phyloP scores from a whole-genome alignment of 169 alveolate genomes.

The Cryptosporidium sp. region DNA sequence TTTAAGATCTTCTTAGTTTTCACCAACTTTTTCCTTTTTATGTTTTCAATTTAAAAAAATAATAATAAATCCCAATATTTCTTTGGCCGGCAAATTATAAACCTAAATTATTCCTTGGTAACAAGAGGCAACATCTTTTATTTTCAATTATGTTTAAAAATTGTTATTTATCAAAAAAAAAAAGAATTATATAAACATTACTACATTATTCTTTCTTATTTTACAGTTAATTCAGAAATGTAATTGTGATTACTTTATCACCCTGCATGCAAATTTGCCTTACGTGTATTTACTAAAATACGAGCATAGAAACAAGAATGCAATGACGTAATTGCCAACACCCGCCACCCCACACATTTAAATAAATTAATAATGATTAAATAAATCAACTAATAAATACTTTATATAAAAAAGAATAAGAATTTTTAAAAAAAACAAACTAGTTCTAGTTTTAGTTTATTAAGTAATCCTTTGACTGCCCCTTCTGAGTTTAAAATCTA shows the following conservation, averaged over 20 bases:
- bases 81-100: conserved; percentile 2
- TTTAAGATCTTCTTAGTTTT: neutral
- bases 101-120: neutral
- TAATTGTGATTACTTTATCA: neutral
- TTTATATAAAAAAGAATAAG: neutral
- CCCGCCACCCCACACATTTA: conserved; percentile 7
- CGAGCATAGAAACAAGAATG: neutral
- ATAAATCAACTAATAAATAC: neutral
- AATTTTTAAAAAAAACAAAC: neutral
- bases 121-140: neutral
- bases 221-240: neutral
- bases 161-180: neutral
- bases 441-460: neutral
- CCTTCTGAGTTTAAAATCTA: neutral
- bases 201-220: neutral
- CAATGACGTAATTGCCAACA: neutral
- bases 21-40: neutral
- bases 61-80: neutral
- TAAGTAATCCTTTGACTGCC: neutral
- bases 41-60: neutral
- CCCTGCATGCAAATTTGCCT: neutral
- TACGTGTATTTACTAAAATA: neutral
- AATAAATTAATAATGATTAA: neutral
- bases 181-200: neutral
- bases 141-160: neutral